Conservation (phyloP, 352 stramenopile genomes). For the Pythium oligandrum region DNA sequence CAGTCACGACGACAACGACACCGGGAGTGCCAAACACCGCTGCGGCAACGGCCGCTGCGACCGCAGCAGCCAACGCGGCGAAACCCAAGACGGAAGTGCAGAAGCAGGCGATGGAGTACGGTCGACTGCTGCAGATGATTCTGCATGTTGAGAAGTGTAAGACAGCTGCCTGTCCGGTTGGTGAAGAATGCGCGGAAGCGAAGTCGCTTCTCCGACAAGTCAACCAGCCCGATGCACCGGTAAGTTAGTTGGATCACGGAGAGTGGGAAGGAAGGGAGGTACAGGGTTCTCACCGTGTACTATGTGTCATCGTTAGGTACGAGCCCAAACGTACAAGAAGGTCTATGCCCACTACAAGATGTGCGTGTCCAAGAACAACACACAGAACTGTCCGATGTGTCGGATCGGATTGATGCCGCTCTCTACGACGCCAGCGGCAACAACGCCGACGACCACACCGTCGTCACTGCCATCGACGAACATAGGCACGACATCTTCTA, state of each 20-base stretch:
- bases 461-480: too few species aligned
- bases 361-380: conserved; percentile 76
- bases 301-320: too few species aligned
- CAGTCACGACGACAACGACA: neutral
- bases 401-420: conserved; percentile 77
- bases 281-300: too few species aligned
- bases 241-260: too few species aligned
- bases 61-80: too few species aligned
- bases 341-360: conserved; percentile 80
- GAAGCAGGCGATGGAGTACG: conserved; percentile 62
- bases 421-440: conserved; percentile 23
- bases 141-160: conserved; percentile 82
- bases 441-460: conserved; percentile 10
- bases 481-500: conserved; percentile 1
- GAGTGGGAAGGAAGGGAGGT: too few species aligned
- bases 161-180: conserved; percentile 44
- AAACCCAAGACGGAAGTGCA: conserved; percentile 14
- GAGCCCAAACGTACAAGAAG: conserved; percentile 85
- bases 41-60: conserved; percentile 10
- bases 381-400: conserved; percentile 76
- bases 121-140: conserved; percentile 81
- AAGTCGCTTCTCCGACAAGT: conserved; percentile 77
- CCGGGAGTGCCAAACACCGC: neutral
- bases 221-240: conserved; percentile 58
- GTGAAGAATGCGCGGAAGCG: conserved; percentile 68